phyloP scores from a whole-genome alignment of 768 basidiomycete species.

The Auricularia cornea region DNA sequence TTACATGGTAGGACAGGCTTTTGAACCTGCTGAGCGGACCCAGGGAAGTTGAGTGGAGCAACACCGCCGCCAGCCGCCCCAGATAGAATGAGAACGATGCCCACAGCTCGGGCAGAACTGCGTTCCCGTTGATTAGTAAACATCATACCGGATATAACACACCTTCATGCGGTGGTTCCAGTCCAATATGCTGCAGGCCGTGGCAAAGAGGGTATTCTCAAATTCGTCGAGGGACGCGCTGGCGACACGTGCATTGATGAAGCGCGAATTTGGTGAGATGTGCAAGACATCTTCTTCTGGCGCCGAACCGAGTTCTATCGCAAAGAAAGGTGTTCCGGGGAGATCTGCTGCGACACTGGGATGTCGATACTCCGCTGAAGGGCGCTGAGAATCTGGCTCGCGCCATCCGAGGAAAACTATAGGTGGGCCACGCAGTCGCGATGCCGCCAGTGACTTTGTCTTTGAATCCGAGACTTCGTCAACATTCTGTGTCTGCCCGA shows the following conservation, averaged over 20 bases:
- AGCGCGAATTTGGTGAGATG: background rate
- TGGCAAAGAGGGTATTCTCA: background rate
- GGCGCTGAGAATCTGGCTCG: conserved; percentile 33
- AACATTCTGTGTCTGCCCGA: conserved; percentile 55
- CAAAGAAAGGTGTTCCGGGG: conserved; percentile 78
- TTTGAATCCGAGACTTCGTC: conserved; percentile 22
- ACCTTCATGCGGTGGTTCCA: conserved; percentile 92
- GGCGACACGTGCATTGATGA: background rate
- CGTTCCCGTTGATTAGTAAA: background rate
- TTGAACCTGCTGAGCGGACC: conserved; percentile 51
- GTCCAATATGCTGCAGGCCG: conserved; percentile 62
- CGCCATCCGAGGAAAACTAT: conserved; percentile 77
- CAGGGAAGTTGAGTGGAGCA: conserved; percentile 73
- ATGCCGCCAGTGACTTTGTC: conserved; percentile 38
- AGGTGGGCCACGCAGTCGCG: conserved; percentile 48
- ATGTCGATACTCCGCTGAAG: conserved; percentile 32
- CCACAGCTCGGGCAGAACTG: conserved; percentile 91
- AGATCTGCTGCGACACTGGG: conserved; percentile 27
- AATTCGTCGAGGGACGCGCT: background rate
- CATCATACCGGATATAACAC: conserved; percentile 8
- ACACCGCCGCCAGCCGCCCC: conserved; percentile 93
- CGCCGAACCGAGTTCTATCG: conserved; percentile 60
- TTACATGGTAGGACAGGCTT: conserved; percentile 66
- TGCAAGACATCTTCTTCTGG: conserved; percentile 9
- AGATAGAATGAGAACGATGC: conserved; percentile 67